A percentile compares a stretch with the other conserved stretches of the same genome.
Conservation (phyloP, 164 flowering plant species). For the Paratinospora sagittata region DNA sequence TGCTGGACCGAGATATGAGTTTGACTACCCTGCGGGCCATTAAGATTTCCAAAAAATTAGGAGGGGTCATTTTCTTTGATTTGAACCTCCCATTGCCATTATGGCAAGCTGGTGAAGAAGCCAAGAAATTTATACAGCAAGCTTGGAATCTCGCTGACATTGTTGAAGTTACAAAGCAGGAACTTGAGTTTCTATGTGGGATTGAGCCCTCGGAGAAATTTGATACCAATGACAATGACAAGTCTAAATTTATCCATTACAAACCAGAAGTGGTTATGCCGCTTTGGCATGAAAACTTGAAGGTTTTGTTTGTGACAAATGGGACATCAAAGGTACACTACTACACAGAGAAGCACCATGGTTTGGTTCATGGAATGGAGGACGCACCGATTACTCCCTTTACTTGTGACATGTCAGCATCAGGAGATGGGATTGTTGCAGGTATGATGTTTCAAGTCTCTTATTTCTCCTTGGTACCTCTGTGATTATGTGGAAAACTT, state of each 20-base stretch:
- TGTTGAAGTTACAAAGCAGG: constrained; percentile 90
- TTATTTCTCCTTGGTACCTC: neutral
- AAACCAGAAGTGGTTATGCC: constrained; percentile 52
- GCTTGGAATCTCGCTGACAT: constrained; percentile 76
- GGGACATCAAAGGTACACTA: constrained; percentile 93
- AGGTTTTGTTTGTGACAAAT: constrained; percentile 90
- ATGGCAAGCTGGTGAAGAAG: constrained; percentile 76
- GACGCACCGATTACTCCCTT: constrained; percentile 78
- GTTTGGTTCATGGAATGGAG: constrained; percentile 66
- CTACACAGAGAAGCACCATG: constrained; percentile 64
- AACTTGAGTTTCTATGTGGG: constrained; percentile 88
- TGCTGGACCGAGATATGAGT: constrained; percentile 69
- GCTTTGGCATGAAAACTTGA: constrained; percentile 82
- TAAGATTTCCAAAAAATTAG: constrained; percentile 58
- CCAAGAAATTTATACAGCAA: constrained; percentile 54
- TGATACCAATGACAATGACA: constrained; percentile 56
- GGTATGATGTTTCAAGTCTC: constrained; percentile 33
- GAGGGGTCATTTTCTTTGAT: constrained; percentile 69
- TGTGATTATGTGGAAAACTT: neutral
- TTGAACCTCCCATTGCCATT: constrained; percentile 86
- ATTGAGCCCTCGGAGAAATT: constrained; percentile 63
- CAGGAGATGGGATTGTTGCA: constrained; percentile 94
- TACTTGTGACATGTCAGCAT: constrained; percentile 82
- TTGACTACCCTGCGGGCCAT: constrained; percentile 63
- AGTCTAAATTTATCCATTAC: constrained; percentile 67